Evolutionary conservation across 225 moss, liverwort and hornwort genomes (phyloP).

Genomic region (Lunularia cruciata): DNA sequence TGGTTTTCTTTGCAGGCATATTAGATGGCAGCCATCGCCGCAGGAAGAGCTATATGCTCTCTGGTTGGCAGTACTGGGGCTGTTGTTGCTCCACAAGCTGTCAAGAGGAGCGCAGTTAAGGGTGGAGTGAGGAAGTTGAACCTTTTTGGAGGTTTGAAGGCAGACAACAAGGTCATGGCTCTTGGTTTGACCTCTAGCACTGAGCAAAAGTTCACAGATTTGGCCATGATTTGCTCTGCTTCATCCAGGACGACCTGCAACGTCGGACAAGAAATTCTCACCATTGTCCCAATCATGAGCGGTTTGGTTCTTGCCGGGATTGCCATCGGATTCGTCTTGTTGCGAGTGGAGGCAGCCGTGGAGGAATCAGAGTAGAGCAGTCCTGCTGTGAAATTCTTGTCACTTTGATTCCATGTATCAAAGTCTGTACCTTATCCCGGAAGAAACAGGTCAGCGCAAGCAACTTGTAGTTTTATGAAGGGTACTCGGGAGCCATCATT

Average conservation of each 20-base stretch:
- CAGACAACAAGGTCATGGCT: conserved; percentile 59
- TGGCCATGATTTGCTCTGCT: conserved; percentile 53
- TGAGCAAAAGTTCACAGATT: conserved; percentile 66
- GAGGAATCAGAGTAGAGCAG: conserved; percentile 78
- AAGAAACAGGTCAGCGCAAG: conserved; percentile 8
- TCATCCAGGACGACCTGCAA: conserved; percentile 49
- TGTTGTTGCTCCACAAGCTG: neutral
- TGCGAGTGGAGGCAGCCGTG: conserved; percentile 84
- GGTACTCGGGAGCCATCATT: conserved; percentile 11
- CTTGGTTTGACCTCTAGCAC: conserved; percentile 64
- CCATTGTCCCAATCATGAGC: conserved; percentile 75
- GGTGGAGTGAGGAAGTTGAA: conserved; percentile 61
- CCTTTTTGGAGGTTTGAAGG: conserved; percentile 75
- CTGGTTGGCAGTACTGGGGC: conserved; percentile 4
- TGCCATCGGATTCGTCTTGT: conserved; percentile 76
- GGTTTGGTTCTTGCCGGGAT: conserved; percentile 67
- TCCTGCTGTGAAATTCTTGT: neutral
- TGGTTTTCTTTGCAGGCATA: neutral
- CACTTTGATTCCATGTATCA: neutral
- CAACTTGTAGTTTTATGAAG: conserved; percentile 8
- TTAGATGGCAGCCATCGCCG: conserved; percentile 22
- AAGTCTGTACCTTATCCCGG: conserved; percentile 2
- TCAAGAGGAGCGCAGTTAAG: neutral
- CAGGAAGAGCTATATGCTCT: conserved; percentile 9
- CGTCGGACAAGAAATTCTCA: conserved; percentile 53